Base-by-base conservation (phyloP, 179 eudicot species). In the Spergularia azorica region DNA sequence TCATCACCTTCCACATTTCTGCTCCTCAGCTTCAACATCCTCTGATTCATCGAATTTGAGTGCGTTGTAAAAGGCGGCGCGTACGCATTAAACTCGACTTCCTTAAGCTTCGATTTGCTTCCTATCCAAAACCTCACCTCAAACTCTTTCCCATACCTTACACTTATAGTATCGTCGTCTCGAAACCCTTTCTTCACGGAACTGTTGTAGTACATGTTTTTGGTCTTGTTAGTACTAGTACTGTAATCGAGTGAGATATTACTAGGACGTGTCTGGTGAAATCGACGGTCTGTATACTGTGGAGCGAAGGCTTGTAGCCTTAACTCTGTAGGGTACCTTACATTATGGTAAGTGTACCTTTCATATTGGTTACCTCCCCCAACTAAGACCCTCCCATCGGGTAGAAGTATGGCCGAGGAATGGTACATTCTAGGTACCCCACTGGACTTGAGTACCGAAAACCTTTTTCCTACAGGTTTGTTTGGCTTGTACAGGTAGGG, bases 31-130 rank as follows among this genome's bases (percentile, higher is more conserved):
- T 86, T 83, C 5, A 91, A 17, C 86, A 93, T 21, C 52, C 97
- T 90, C 59, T 93, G 98, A 76, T 80, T 89, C 83, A 83, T 86
- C 6, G 95, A 83, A 67, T 83, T 87, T 2, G 97, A 92, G 70
- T 93, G 98, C 0, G 98, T 93, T 0, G 98, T 91, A 77, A 93
- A 93, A 0, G 97, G 92, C 2, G 95, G 97, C 2, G 90, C 63
- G 26, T 81, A 83, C 71, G 84, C 79, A 0, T 89, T 90, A 46
- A 92, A 87, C 75, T 84, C 85, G 6, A 93, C 43, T 1, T 57
- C 12, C 2, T 69, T 48, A 0, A 72, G 38, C 8, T 73, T 67
- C 16, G 56, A 14, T 71, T 59, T 71, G 12, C 79, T 76, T 5
- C 54, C 63, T 17, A 84, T 57, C 70, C 67, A 60, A 63, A 84